A percentile compares a stretch with the other conserved stretches of the same genome.
phyloP scores from a whole-genome alignment of 2,329 filamentous ascomycete genomes.

The Colletotrichum sp. region DNA sequence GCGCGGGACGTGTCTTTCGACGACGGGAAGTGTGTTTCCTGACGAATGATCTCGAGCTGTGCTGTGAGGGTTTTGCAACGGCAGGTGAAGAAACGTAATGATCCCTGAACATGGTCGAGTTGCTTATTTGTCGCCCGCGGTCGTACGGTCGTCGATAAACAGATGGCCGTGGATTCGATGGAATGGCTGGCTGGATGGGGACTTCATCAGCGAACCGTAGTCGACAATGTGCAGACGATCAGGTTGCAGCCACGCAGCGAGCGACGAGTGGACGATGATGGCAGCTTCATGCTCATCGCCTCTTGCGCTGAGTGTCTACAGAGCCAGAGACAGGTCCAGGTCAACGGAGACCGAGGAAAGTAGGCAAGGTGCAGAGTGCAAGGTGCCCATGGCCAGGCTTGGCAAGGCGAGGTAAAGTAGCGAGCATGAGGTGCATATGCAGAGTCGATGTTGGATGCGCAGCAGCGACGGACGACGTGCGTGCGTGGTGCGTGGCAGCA shows the following conservation, averaged over 20 bases:
- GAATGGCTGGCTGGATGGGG: background rate
- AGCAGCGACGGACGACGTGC: background rate
- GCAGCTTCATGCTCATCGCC: background rate
- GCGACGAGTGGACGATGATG: background rate
- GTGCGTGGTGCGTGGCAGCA: background rate
- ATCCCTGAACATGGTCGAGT: background rate
- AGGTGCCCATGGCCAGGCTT: background rate
- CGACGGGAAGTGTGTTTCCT: background rate
- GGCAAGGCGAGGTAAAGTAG: background rate
- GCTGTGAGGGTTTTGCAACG: background rate
- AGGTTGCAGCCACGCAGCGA: background rate
- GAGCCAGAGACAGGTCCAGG: background rate
- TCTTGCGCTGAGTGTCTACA: background rate
- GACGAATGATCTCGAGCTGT: background rate
- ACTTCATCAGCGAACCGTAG: background rate
- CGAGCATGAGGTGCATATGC: conserved; percentile 2
- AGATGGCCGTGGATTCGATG: background rate
- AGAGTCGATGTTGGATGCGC: background rate
- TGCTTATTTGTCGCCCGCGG: background rate
- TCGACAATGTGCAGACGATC: background rate
- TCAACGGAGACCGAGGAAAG: background rate
- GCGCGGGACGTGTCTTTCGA: background rate
- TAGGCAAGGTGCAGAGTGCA: background rate
- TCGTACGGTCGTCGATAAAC: background rate
- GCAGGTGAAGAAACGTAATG: background rate